phyloP scores from a whole-genome alignment of 176 grass and related monocot species.

The Carex cristatella region DNA sequence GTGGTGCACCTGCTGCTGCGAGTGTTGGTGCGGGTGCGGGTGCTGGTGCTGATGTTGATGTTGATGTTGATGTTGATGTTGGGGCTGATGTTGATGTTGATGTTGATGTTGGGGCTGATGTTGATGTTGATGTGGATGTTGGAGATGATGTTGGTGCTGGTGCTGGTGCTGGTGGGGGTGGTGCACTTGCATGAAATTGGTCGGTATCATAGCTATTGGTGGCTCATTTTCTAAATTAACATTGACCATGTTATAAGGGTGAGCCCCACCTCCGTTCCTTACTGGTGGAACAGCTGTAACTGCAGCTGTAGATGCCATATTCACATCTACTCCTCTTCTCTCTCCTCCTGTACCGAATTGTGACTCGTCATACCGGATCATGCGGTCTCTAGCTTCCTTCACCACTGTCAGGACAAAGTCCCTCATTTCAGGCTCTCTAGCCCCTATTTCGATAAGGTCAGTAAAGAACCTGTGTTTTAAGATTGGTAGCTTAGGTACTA shows the following conservation, averaged over 20 bases:
- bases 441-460: slow-evolving; percentile 63
- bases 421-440: slow-evolving; percentile 73
- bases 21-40: neutral
- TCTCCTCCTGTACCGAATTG: slow-evolving; percentile 21
- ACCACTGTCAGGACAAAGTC: slow-evolving; percentile 68
- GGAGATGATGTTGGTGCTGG: neutral
- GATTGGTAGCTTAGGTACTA: neutral
- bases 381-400: slow-evolving; percentile 56
- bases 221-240: slow-evolving; percentile 22
- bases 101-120: neutral
- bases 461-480: slow-evolving; percentile 32
- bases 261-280: slow-evolving; percentile 14
- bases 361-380: slow-evolving; percentile 20
- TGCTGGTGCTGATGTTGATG: neutral
- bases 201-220: slow-evolving; percentile 5
- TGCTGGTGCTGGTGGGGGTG: neutral
- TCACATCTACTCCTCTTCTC: slow-evolving; percentile 24
- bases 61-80: neutral
- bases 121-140: neutral
- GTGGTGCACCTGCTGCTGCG: neutral
- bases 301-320: slow-evolving; percentile 4
- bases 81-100: neutral
- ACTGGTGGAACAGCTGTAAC: neutral
- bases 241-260: slow-evolving; percentile 23
- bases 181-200: slow-evolving; percentile 26